Percentiles rank a stretch among this genome's conserved stretches.
Evolutionary conservation across 306 rosid genomes (phyloP).

Genomic region (Sechiopsis laciniata): DNA sequence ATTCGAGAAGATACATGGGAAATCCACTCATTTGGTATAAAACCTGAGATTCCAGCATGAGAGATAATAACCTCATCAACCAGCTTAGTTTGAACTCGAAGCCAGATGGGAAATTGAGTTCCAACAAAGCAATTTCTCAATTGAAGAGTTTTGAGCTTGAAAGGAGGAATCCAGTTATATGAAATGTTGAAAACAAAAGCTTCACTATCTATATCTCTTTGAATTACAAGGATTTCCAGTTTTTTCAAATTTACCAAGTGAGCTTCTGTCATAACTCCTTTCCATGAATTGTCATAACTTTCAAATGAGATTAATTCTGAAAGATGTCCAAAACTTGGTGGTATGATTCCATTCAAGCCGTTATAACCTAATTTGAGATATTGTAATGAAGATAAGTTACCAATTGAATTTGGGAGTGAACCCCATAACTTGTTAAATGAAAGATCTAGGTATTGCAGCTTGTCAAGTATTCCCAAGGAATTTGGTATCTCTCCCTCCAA

Average conservation of each 20-base stretch:
- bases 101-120: not conserved
- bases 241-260: not conserved
- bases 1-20: too few relatives aligned
- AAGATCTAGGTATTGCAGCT: not conserved
- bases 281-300: not conserved
- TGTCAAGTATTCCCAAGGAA: not conserved
- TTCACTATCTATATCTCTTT: not conserved
- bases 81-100: not conserved
- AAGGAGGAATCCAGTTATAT: not conserved
- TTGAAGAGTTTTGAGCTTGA: too few relatives aligned
- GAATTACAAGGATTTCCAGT: too few relatives aligned
- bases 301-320: not conserved
- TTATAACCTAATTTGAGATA: not conserved
- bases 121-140: not conserved
- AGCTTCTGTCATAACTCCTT: not conserved
- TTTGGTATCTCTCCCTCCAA: too few relatives aligned
- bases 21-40: too few relatives aligned
- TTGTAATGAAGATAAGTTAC: not conserved
- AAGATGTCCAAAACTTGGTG: not conserved
- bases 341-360: not conserved
- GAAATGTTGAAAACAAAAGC: not conserved
- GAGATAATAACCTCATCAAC: not conserved
- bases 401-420: not conserved
- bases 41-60: not conserved
- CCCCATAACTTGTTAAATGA: not conserved